phyloP scores from a whole-genome alignment of 2,329 filamentous ascomycete genomes.

The Proliferodiscus dingleyae region DNA sequence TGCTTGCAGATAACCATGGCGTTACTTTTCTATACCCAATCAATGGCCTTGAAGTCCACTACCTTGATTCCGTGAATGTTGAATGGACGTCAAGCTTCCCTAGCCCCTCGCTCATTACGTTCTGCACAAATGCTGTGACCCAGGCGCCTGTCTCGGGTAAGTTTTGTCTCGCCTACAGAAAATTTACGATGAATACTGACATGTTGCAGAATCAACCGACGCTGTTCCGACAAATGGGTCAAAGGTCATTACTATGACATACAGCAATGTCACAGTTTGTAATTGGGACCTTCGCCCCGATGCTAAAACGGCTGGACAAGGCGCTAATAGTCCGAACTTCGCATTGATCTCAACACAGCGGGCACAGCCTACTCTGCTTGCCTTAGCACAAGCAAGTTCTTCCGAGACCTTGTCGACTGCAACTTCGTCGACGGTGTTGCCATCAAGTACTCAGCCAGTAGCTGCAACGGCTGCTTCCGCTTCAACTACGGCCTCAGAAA shows the following conservation, averaged over 20 bases:
- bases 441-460: background rate
- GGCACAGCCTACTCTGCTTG: background rate
- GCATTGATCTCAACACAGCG: background rate
- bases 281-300: background rate
- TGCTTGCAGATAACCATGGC: background rate
- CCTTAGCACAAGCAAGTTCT: background rate
- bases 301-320: background rate
- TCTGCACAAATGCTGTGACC: background rate
- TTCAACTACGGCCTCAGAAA: background rate
- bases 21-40: background rate
- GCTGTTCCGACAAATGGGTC: background rate
- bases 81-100: background rate
- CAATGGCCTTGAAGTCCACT: background rate
- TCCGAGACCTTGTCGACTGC: background rate
- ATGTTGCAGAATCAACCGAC: background rate
- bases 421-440: background rate
- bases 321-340: background rate
- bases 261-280: background rate
- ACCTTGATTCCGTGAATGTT: background rate
- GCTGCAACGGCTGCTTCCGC: background rate
- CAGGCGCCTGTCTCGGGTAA: background rate
- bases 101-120: background rate
- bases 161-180: background rate
- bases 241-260: background rate
- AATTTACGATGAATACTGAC: background rate